A percentile compares a stretch with the other conserved stretches of the same genome.
Conservation (phyloP, 768 basidiomycete species). For the Calvatia gigantea region DNA sequence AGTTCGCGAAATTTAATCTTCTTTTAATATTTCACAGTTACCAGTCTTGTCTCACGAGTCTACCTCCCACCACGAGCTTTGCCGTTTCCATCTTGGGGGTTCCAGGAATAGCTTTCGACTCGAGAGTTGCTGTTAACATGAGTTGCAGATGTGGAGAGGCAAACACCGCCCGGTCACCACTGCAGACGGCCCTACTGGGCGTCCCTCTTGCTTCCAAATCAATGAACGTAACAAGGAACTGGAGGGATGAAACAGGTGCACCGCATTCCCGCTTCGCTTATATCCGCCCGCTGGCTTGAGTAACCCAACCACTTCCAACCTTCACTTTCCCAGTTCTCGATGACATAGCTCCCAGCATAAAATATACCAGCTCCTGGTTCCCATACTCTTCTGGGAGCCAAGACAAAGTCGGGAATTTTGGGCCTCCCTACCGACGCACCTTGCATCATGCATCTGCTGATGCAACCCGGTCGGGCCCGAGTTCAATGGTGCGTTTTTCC, state of each 20-base stretch:
- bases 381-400: conserved; percentile 19
- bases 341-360: conserved; percentile 28
- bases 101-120: too few relatives aligned
- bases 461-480: conserved; percentile 24
- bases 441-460: conserved; percentile 26
- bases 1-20: background rate
- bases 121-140: too few relatives aligned
- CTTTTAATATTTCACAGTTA: background rate
- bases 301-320: too few relatives aligned
- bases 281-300: background rate
- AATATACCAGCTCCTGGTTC: conserved; percentile 30
- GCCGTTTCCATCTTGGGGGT: too few relatives aligned
- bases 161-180: too few relatives aligned
- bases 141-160: too few relatives aligned
- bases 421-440: conserved; percentile 26
- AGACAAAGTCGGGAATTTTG: conserved; percentile 27
- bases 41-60: background rate
- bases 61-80: too few relatives aligned
- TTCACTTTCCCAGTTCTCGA: conserved; percentile 23
- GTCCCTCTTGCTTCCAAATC: too few relatives aligned
- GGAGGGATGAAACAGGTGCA: too few relatives aligned
- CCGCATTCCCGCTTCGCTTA: background rate
- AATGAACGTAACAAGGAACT: too few relatives aligned
- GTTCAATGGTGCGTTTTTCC: conserved; percentile 25
- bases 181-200: too few relatives aligned